Percentiles rank a stretch among this genome's conserved stretches.
phyloP scores from a whole-genome alignment of 306 rosid species.

The barrel medic (Medicago truncatula) region DNA sequence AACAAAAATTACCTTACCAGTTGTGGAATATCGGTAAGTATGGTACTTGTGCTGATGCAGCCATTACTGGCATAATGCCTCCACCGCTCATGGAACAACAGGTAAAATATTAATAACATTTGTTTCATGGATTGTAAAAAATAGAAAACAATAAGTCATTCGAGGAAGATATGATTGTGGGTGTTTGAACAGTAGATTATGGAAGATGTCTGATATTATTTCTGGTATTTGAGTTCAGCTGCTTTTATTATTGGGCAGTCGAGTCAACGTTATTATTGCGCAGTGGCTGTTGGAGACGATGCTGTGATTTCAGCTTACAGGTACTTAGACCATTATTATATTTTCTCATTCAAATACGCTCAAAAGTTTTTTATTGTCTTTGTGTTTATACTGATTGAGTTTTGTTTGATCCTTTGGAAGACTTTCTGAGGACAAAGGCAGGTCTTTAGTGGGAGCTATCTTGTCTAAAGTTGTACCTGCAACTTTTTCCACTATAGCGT shows the following conservation, averaged over 20 bases:
- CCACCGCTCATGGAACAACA: slow-evolving; percentile 97
- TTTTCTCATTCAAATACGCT: slow-evolving; percentile 15
- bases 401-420: slow-evolving; percentile 52
- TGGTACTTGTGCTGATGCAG: slow-evolving; percentile 92
- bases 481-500: slow-evolving; percentile 85
- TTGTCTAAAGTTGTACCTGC: slow-evolving; percentile 94
- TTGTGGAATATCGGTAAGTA: slow-evolving; percentile 91
- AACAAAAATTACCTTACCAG: slow-evolving; percentile 70
- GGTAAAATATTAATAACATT: slow-evolving; percentile 52
- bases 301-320: slow-evolving; percentile 98
- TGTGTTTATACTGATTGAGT: slow-evolving; percentile 39
- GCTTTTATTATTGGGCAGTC: slow-evolving; percentile 99
- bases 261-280: slow-evolving; percentile 88
- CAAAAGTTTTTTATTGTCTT: slow-evolving; percentile 24
- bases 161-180: slow-evolving; percentile 33
- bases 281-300: slow-evolving; percentile 91
- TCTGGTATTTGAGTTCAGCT: slow-evolving; percentile 99
- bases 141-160: background rate
- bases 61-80: slow-evolving; percentile 91
- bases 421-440: slow-evolving; percentile 85
- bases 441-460: slow-evolving; percentile 91
- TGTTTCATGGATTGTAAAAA: slow-evolving; percentile 27
- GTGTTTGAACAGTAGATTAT: slow-evolving; percentile 44
- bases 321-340: slow-evolving; percentile 49
- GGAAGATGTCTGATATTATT: slow-evolving; percentile 84